These are phyloP conservation scores for Wickerhamiella infanticola DNA, from an alignment of 1,139 yeast genomes.

Conservation along the genomic window DNA sequence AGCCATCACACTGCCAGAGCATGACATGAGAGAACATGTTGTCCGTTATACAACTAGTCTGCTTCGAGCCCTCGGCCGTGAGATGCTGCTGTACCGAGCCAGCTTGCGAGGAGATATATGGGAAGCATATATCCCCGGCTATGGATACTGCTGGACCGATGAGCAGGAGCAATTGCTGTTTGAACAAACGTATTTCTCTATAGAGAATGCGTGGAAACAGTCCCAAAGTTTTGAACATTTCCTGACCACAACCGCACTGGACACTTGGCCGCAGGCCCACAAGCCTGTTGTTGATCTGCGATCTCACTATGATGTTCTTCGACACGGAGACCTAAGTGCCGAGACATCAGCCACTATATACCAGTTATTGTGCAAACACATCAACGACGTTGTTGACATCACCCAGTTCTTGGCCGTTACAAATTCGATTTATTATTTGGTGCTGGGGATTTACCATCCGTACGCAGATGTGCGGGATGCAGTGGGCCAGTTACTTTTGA, in stretches of 20 bases:
- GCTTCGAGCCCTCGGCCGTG: constrained; percentile 5
- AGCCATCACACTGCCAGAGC: constrained; percentile 7
- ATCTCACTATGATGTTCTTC: constrained; percentile 1
- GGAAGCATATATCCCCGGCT: constrained; percentile 2
- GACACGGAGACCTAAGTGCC: constrained; percentile 2
- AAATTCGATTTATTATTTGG: constrained; percentile 18
- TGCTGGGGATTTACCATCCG: constrained; percentile 25
- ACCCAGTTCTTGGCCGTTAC: constrained; percentile 20
- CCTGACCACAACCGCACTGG: neutral
- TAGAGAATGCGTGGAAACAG: constrained; percentile 5
- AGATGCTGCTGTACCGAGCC: constrained; percentile 4
- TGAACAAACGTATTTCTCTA: constrained; percentile 1
- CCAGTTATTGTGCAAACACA: constrained; percentile 15
- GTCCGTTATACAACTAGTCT: constrained; percentile 5
- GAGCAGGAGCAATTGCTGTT: constrained; percentile 6
- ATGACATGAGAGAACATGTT: constrained; percentile 7
- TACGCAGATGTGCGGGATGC: constrained; percentile 18
- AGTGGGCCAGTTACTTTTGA: constrained; percentile 19
- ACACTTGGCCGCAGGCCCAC: constrained; percentile 1
- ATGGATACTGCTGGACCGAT: constrained; percentile 5
- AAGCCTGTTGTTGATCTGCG: constrained; percentile 4
- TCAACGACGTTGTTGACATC: constrained; percentile 21
- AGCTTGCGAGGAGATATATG: neutral
- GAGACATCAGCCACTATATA: constrained; percentile 4
- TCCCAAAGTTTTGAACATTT: constrained; percentile 3